Conservation (phyloP, 2,329 filamentous ascomycete species). For the Fusarium setosum region DNA sequence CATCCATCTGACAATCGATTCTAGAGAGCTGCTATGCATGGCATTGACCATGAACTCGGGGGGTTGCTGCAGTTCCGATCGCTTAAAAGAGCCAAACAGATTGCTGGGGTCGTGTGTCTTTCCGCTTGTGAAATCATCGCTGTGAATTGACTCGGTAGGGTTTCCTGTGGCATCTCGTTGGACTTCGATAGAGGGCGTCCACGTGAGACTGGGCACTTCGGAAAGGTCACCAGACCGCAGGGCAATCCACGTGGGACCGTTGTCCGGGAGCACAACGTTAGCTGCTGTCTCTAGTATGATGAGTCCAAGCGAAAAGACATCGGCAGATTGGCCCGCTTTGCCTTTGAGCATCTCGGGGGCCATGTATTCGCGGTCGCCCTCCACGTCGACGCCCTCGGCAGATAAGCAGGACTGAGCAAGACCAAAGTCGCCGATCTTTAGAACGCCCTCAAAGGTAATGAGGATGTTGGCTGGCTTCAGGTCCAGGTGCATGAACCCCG, state of each 20-base stretch:
- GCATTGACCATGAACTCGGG: conserved; percentile 91
- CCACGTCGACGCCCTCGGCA: conserved; percentile 81
- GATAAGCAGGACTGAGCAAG: conserved; percentile 85
- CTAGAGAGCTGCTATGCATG: conserved; percentile 78
- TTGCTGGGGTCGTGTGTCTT: conserved; percentile 49
- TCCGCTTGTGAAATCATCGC: conserved; percentile 47
- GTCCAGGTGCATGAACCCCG: conserved; percentile 86
- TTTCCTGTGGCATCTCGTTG: conserved; percentile 76
- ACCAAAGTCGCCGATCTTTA: conserved; percentile 90
- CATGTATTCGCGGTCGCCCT: conserved; percentile 97
- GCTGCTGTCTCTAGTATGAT: conserved; percentile 95
- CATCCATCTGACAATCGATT: conserved; percentile 89
- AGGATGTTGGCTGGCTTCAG: conserved; percentile 88
- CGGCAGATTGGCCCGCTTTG: conserved; percentile 88
- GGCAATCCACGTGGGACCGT: conserved; percentile 90
- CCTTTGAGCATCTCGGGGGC: conserved; percentile 91
- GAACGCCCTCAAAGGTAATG: conserved; percentile 81
- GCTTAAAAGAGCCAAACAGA: conserved; percentile 59
- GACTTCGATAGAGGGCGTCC: conserved; percentile 77
- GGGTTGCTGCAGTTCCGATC: conserved; percentile 68
- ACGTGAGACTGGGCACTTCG: conserved; percentile 88
- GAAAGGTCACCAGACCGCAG: conserved; percentile 90
- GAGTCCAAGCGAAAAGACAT: conserved; percentile 93
- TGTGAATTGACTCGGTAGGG: conserved; percentile 52
- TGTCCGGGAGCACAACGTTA: conserved; percentile 93